Evolutionary conservation across 2,329 filamentous ascomycete species (phyloP).

Genomic region (Fusarium continuum): DNA sequence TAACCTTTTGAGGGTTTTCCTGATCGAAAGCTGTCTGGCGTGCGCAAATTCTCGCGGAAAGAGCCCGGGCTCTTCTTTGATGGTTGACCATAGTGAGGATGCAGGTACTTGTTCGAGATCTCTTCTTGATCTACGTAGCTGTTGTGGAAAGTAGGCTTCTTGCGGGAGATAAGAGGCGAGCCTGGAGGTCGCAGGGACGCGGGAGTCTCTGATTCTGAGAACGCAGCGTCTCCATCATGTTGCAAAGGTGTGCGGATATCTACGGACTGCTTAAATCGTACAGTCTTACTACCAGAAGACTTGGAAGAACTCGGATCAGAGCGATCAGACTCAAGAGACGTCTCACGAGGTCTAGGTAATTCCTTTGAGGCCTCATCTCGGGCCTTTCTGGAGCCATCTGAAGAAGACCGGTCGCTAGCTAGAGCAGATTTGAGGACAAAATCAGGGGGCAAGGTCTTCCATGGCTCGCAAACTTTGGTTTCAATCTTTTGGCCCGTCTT

Average conservation of each 20-base stretch:
- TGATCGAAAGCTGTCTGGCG: conserved; percentile 15
- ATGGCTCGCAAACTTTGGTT: neutral
- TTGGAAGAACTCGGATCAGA: conserved; percentile 37
- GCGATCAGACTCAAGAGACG: conserved; percentile 27
- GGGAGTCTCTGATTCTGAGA: conserved; percentile 19
- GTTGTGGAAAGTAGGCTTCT: neutral
- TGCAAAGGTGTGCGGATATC: conserved; percentile 28
- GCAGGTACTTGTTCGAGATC: neutral
- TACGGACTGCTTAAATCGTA: conserved; percentile 39
- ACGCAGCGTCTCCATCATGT: conserved; percentile 12
- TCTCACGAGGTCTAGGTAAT: conserved; percentile 6
- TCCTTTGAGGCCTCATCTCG: neutral
- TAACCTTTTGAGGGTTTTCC: conserved; percentile 27
- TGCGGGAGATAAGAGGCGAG: conserved; percentile 31
- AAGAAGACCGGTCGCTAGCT: conserved; percentile 6
- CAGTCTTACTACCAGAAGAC: conserved; percentile 40
- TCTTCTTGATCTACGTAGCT: neutral
- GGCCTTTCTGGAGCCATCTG: conserved; percentile 1
- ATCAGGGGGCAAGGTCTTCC: neutral
- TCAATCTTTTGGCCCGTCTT: neutral
- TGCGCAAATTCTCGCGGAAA: neutral
- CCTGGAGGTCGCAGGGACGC: neutral
- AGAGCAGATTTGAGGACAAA: conserved; percentile 2
- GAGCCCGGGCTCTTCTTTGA: neutral
- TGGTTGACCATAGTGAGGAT: conserved; percentile 14